phyloP scores from a whole-genome alignment of 176 grass and related monocot species.

The Ensete ventricosum region DNA sequence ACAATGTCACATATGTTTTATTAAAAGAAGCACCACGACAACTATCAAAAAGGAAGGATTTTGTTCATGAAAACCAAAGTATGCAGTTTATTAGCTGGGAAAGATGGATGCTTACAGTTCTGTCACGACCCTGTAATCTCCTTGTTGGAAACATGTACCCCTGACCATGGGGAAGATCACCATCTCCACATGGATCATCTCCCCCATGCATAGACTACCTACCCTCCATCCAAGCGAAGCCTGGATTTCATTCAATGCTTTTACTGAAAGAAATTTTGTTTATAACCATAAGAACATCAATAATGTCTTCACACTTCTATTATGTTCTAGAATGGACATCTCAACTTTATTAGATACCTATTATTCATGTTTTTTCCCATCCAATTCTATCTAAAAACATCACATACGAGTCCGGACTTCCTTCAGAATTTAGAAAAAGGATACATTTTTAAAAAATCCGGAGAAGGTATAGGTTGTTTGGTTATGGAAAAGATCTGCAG shows the following conservation, averaged over 20 bases:
- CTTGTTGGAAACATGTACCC: conserved; percentile 83
- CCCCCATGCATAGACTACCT: conserved; percentile 93
- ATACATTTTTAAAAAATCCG: no score
- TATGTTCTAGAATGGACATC: neutral
- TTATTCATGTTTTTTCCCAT: no score
- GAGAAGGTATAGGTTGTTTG: no score
- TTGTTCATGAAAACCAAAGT: no score
- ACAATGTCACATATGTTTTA: no score
- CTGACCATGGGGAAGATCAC: conserved; percentile 95
- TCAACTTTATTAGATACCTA: neutral
- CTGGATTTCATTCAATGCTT: conserved; percentile 97
- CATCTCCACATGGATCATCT: conserved; percentile 89
- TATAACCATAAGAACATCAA: conserved; percentile 4
- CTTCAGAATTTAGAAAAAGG: no score
- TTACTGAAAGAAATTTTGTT: conserved; percentile 50
- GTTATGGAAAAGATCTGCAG: no score
- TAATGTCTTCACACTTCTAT: neutral
- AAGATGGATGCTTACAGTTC: conserved; percentile 60
- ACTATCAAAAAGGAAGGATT: no score
- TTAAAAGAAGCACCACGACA: no score
- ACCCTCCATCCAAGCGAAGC: conserved; percentile 90
- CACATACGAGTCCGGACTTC: no score
- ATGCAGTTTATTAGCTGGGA: conserved; percentile 3
- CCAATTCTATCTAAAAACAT: no score
- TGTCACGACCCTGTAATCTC: conserved; percentile 93